Percentiles rank a stretch among this genome's conserved stretches.
Evolutionary conservation across 2,329 filamentous ascomycete species (phyloP).

Genomic region (Phialophora verrucosa): DNA sequence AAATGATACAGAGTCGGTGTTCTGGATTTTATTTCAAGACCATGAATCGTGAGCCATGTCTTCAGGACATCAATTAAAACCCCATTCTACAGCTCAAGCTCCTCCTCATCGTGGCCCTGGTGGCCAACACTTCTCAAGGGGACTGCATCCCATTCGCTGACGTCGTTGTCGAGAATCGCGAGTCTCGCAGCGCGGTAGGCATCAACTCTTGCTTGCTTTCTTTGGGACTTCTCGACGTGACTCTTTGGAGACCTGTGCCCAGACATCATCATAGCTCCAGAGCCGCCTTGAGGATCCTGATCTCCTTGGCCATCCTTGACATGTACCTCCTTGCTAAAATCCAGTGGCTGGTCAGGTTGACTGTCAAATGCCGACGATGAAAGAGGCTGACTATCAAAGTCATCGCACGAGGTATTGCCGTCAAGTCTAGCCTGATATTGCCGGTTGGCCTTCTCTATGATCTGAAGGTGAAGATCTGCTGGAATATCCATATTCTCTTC

Average conservation of each 20-base stretch:
- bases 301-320: background rate
- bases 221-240: background rate
- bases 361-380: conserved; percentile 10
- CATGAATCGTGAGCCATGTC: background rate
- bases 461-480: background rate
- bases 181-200: conserved; percentile 35
- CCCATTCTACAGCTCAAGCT: conserved; percentile 28
- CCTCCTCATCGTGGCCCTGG: conserved; percentile 30
- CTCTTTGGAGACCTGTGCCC: background rate
- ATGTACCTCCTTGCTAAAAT: background rate
- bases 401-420: background rate
- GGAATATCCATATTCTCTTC: background rate
- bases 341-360: background rate
- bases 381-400: background rate
- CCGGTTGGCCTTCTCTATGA: background rate
- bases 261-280: background rate
- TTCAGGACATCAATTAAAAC: background rate
- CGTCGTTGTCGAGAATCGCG: conserved; percentile 31
- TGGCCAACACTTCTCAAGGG: conserved; percentile 33
- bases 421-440: background rate
- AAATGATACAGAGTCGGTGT: background rate
- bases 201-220: conserved; percentile 25
- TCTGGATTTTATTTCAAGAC: background rate
- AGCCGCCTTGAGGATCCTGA: too few relatives aligned
- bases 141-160: conserved; percentile 31